phyloP scores from a whole-genome alignment of 2,329 filamentous ascomycete species.

The Neonectria ditissima region DNA sequence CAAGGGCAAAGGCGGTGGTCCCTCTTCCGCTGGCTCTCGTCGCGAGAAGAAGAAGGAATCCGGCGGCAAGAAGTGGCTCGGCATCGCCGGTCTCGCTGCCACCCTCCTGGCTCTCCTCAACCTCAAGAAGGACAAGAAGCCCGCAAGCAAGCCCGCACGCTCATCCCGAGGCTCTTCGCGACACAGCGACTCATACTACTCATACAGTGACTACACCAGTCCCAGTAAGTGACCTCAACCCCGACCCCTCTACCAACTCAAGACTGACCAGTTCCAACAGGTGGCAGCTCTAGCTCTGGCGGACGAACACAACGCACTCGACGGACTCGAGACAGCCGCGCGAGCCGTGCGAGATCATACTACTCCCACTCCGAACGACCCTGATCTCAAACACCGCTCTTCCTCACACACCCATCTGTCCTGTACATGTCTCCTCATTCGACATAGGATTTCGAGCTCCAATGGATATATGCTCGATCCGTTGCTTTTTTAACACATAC shows the following conservation, averaged over 20 bases:
- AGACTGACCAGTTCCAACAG: conserved; percentile 37
- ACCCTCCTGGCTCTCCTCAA: conserved; percentile 67
- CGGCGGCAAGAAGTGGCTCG: conserved; percentile 64
- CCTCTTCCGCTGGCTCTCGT: conserved; percentile 54
- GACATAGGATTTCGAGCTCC: conserved; percentile 36
- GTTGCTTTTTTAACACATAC: conserved; percentile 35
- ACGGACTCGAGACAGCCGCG: conserved; percentile 49
- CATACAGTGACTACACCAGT: conserved; percentile 62
- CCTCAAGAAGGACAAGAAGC: conserved; percentile 63
- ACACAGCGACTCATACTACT: conserved; percentile 67
- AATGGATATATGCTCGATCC: conserved; percentile 38
- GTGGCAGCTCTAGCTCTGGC: conserved; percentile 61
- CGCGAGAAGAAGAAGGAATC: conserved; percentile 63
- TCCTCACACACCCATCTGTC: conserved; percentile 32
- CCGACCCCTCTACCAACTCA: conserved; percentile 1
- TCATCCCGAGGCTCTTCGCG: conserved; percentile 57
- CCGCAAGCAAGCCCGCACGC: conserved; percentile 53
- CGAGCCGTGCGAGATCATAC: conserved; percentile 47
- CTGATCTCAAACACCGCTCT: conserved; percentile 21
- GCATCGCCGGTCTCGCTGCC: conserved; percentile 63
- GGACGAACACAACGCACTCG: conserved; percentile 54
- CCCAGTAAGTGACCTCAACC: conserved; percentile 60
- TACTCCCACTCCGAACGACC: conserved; percentile 46
- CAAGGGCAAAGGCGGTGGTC: conserved; percentile 55
- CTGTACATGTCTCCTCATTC: conserved; percentile 43